Percentiles rank a stretch among this genome's conserved stretches.
These are phyloP conservation scores for Protomyces inouyei DNA, from an alignment of 1,139 yeast genomes.

Conservation along the genomic window DNA sequence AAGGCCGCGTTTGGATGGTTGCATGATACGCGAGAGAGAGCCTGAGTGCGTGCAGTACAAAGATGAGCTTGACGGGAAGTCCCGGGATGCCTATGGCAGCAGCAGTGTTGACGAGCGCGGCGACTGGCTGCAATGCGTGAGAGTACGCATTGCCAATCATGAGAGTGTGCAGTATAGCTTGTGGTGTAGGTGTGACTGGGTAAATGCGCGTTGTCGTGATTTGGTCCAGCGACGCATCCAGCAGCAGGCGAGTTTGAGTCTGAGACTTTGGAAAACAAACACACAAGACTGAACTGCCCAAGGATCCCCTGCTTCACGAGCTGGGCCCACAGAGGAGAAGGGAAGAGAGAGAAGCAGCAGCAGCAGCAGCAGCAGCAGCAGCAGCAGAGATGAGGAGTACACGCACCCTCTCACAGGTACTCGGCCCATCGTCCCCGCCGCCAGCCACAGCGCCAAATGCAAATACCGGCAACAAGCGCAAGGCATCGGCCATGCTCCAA, in stretches of 20 bases:
- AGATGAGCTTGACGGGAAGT: constrained; percentile 9
- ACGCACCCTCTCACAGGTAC: not conserved
- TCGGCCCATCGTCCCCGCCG: not conserved
- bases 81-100: not conserved
- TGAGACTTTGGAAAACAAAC: too few relatives aligned
- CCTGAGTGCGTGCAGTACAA: constrained; percentile 19
- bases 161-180: not conserved
- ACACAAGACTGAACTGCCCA: too few relatives aligned
- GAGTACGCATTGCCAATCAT: not conserved
- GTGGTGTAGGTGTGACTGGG: not conserved
- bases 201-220: not conserved
- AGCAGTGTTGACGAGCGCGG: not conserved
- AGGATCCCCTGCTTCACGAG: too few relatives aligned
- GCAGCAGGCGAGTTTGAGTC: too few relatives aligned
- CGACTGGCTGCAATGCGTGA: not conserved
- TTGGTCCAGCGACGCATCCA: too few relatives aligned
- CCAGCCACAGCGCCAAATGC: not conserved
- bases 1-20: not conserved
- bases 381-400: not conserved
- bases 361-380: not conserved
- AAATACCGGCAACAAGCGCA: not conserved
- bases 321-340: too few relatives aligned
- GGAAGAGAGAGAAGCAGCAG: not conserved
- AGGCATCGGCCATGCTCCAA: not conserved
- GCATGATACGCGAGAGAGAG: constrained; percentile 15